Conservation (phyloP, 306 rosid species). For the Cercis canadensis region DNA sequence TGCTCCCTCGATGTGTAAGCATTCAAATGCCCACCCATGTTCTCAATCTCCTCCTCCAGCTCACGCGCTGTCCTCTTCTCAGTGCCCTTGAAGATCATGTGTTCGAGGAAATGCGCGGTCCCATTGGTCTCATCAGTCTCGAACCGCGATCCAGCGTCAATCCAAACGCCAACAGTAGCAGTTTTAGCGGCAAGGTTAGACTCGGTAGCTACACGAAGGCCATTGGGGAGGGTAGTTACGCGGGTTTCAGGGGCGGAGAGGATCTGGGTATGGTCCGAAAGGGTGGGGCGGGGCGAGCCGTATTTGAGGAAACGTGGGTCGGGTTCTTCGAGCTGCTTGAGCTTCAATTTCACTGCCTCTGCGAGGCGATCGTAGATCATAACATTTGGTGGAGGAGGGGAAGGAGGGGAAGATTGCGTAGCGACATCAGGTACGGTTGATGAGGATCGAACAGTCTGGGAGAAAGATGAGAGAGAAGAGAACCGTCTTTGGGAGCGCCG, state of each 20-base stretch:
- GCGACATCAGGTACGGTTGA: slow-evolving; percentile 59
- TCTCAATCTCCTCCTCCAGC: slow-evolving; percentile 91
- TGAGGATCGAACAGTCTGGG: slow-evolving; percentile 49
- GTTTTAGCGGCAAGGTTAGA: slow-evolving; percentile 65
- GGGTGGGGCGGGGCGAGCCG: slow-evolving; percentile 80
- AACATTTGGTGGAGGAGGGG: slow-evolving; percentile 75
- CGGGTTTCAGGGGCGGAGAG: slow-evolving; percentile 90
- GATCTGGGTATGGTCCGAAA: slow-evolving; percentile 70
- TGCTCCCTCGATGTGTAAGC: slow-evolving; percentile 94
- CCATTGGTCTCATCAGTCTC: slow-evolving; percentile 94
- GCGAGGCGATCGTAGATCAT: slow-evolving; percentile 96
- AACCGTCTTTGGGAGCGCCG: slow-evolving; percentile 54
- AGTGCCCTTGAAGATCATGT: slow-evolving; percentile 96
- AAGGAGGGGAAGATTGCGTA: slow-evolving; percentile 43
- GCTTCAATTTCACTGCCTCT: slow-evolving; percentile 72
- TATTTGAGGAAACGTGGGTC: slow-evolving; percentile 89
- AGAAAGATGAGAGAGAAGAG: slow-evolving; percentile 26
- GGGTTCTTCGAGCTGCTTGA: slow-evolving; percentile 74
- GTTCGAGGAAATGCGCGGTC: slow-evolving; percentile 90
- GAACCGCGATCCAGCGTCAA: slow-evolving; percentile 91
- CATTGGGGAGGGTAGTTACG: slow-evolving; percentile 79
- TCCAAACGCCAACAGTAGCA: slow-evolving; percentile 96
- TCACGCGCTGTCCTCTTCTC: slow-evolving; percentile 70
- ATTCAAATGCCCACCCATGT: slow-evolving; percentile 95
- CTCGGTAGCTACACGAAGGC: slow-evolving; percentile 90